These are phyloP conservation scores for Pyracantha coccinea DNA, from an alignment of 331 rosid genomes.

Conservation along the genomic window DNA sequence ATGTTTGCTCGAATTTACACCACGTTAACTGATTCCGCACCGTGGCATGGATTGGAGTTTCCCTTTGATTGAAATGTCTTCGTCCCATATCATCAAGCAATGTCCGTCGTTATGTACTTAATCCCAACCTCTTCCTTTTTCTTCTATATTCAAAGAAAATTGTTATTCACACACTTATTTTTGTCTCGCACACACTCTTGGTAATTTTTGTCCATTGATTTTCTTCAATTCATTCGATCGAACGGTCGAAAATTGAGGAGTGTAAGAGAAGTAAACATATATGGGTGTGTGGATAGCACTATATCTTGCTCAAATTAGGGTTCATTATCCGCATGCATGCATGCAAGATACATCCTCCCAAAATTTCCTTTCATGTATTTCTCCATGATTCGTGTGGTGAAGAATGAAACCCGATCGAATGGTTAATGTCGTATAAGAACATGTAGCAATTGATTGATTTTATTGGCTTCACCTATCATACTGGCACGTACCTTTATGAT, in stretches of 20 bases:
- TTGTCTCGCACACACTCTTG: no score
- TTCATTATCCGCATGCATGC: background rate
- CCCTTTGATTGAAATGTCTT: no score
- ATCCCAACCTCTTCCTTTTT: background rate
- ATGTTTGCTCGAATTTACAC: background rate
- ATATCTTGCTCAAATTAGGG: no score
- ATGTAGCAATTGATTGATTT: background rate
- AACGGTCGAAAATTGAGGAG: rapidly evolving
- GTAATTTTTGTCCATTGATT: no score
- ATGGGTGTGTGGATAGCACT: no score
- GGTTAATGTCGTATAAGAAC: background rate
- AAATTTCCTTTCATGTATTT: background rate
- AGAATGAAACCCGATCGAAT: background rate
- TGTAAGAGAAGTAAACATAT: no score
- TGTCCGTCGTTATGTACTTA: background rate
- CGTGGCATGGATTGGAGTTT: background rate
- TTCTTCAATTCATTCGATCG: no score
- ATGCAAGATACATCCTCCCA: background rate
- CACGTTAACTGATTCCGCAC: background rate
- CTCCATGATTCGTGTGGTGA: background rate
- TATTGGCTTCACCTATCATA: no score
- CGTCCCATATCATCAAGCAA: background rate
- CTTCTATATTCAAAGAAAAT: no score
- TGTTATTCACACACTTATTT: no score
- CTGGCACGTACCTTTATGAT: background rate